Conservation (phyloP, 306 rosid genomes). For the Citrullus amarus region DNA sequence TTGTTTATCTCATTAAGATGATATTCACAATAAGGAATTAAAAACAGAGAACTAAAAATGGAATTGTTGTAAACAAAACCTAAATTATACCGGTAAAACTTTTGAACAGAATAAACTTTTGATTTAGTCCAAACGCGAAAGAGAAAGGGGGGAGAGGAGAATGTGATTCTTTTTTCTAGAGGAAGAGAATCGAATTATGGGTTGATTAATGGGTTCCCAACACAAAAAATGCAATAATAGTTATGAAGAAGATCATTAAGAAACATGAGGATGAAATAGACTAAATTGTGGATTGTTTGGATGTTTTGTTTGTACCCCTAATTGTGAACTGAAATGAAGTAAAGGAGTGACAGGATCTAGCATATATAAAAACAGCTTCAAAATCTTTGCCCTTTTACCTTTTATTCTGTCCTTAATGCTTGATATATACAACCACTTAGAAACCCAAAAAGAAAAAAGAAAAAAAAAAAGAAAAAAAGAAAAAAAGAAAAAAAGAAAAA, state of each 20-base stretch:
- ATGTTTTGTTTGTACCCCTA: not conserved
- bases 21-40: too few relatives aligned
- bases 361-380: not conserved
- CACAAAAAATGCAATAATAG: not conserved
- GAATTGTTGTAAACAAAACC: too few relatives aligned
- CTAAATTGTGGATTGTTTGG: not conserved
- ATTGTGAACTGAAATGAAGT: not conserved
- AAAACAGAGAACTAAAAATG: too few relatives aligned
- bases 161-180: not conserved
- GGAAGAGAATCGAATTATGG: not conserved
- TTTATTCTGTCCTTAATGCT: conserved; percentile 2
- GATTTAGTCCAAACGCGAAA: too few relatives aligned
- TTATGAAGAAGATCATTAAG: too few relatives aligned
- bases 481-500: not conserved
- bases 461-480: not conserved
- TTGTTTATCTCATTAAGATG: too few relatives aligned
- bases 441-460: not conserved
- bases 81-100: too few relatives aligned
- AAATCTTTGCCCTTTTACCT: not conserved
- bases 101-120: too few relatives aligned
- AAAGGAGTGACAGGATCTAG: not conserved
- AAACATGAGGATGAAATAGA: not conserved
- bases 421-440: not conserved
- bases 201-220: not conserved
- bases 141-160: not conserved